These are phyloP conservation scores for Trichoderma orchidacearum DNA, from an alignment of 495 filamentous ascomycete species.

Conservation along the genomic window DNA sequence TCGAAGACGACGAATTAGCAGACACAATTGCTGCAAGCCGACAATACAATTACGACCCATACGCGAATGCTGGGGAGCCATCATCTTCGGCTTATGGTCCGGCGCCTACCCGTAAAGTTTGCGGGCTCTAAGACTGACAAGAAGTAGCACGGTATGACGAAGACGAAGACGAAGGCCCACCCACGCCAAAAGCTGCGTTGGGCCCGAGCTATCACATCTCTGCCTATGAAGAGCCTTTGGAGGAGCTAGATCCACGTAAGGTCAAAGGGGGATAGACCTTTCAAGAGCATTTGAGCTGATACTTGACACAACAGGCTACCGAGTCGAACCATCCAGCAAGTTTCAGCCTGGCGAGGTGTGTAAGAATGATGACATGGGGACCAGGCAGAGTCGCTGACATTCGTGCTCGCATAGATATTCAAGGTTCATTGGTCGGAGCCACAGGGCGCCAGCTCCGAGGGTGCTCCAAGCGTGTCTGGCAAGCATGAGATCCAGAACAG, in stretches of 20 bases:
- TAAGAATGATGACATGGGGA: no score
- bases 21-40: not conserved
- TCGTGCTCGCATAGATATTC: conserved; percentile 20
- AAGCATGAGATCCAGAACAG: conserved; percentile 11
- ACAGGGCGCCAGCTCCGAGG: conserved; percentile 15
- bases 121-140: not conserved
- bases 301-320: conserved; percentile 16
- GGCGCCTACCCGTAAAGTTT: not conserved
- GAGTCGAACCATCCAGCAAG: conserved; percentile 22
- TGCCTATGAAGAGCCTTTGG: not conserved
- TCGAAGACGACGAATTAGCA: not conserved
- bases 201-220: not conserved
- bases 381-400: not conserved
- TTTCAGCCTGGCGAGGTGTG: conserved; percentile 27
- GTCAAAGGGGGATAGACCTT: not conserved
- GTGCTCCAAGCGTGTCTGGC: conserved; percentile 16
- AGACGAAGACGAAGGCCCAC: not conserved
- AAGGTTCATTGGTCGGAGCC: conserved; percentile 35
- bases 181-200: not conserved
- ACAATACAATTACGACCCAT: not conserved
- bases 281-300: not conserved
- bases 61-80: not conserved
- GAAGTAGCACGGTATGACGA: not conserved
- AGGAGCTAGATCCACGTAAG: conserved; percentile 7
- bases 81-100: not conserved